Conservation (phyloP, 2,329 filamentous ascomycete genomes). For the Trichoderma sp. region DNA sequence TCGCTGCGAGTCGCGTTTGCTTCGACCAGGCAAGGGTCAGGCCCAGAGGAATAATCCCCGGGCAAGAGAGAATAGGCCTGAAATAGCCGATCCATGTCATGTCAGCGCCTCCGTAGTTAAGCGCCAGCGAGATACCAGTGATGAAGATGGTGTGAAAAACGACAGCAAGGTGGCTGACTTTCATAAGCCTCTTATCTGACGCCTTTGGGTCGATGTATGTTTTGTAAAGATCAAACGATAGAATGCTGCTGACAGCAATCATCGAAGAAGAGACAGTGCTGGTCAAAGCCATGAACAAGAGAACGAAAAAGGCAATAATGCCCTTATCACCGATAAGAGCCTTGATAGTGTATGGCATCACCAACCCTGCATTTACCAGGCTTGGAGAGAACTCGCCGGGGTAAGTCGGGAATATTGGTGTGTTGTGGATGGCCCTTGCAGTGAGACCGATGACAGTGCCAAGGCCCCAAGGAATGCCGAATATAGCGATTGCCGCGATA, state of each 20-base stretch:
- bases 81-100: constrained; percentile 22
- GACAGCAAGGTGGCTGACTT: constrained; percentile 14
- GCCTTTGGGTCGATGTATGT: constrained; percentile 19
- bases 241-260: constrained; percentile 20
- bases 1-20: constrained; percentile 11
- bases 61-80: constrained; percentile 20
- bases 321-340: constrained; percentile 17
- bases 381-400: constrained; percentile 3
- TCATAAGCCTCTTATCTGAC: constrained; percentile 13
- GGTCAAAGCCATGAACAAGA: constrained; percentile 17
- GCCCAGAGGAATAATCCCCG: constrained; percentile 12
- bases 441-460: constrained; percentile 18
- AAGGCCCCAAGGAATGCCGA: constrained; percentile 19
- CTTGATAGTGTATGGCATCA: constrained; percentile 19
- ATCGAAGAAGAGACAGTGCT: constrained; percentile 19
- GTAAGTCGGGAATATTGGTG: constrained; percentile 17
- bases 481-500: constrained; percentile 11
- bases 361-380: constrained; percentile 13
- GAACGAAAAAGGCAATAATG: constrained; percentile 16
- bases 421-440: constrained; percentile 19
- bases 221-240: constrained; percentile 16
- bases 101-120: constrained; percentile 17
- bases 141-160: constrained; percentile 16
- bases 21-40: constrained; percentile 17
- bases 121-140: constrained; percentile 14